phyloP scores from a whole-genome alignment of 1,284 basidiomycete species.

The Melampsora larici-populina region DNA sequence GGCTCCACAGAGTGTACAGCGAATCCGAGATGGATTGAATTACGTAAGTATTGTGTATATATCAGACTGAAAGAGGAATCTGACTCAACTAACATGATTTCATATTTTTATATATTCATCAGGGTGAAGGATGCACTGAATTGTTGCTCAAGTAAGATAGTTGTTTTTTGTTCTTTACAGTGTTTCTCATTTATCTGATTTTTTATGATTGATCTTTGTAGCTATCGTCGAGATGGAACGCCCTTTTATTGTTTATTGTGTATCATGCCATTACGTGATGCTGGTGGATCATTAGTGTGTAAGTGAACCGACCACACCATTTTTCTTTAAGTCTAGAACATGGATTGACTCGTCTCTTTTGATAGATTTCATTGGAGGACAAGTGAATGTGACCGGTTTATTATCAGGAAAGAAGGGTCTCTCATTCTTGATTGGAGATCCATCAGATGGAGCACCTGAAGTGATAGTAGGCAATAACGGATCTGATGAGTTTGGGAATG shows the following conservation, averaged over 20 bases:
- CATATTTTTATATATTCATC: background rate
- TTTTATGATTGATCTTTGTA: background rate
- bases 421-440: constrained; percentile 29
- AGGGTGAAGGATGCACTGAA: constrained; percentile 38
- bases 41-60: background rate
- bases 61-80: background rate
- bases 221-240: constrained; percentile 19
- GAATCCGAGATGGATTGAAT: constrained; percentile 34
- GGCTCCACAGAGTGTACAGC: constrained; percentile 25
- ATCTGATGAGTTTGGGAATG: no score
- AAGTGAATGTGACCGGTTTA: constrained; percentile 29
- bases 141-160: constrained; percentile 19
- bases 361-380: constrained; percentile 35
- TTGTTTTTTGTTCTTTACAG: background rate
- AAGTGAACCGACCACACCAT: background rate
- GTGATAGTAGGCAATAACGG: background rate
- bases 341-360: background rate
- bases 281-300: constrained; percentile 23
- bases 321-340: background rate
- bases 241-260: constrained; percentile 30
- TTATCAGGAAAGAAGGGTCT: constrained; percentile 16
- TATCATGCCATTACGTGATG: constrained; percentile 30
- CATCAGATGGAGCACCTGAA: background rate
- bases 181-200: background rate
- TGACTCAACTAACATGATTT: background rate